Conservation (phyloP, 2,329 filamentous ascomycete genomes). For the Ophiostoma quercus region DNA sequence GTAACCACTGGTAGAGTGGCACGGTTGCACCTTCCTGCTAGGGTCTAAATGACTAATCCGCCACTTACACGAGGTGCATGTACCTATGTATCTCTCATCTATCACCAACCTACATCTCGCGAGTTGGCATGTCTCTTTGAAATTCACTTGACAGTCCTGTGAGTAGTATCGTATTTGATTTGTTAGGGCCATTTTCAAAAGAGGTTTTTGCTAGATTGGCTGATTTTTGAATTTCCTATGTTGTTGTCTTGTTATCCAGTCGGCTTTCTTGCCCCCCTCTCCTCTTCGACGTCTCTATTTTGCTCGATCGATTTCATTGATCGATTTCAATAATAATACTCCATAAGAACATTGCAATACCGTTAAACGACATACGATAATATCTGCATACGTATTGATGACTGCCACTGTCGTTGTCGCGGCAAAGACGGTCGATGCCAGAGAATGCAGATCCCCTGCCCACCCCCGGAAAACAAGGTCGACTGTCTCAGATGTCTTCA, state of each 20-base stretch:
- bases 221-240: no score
- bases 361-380: not conserved
- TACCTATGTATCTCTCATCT: not conserved
- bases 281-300: no score
- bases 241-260: no score
- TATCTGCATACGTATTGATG: not conserved
- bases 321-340: no score
- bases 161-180: no score
- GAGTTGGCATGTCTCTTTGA: no score
- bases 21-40: not conserved
- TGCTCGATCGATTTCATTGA: no score
- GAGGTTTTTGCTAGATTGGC: no score
- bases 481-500: conserved; percentile 8
- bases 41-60: not conserved
- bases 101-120: not conserved
- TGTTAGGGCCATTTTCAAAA: no score
- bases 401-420: not conserved
- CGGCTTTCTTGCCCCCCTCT: no score
- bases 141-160: no score
- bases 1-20: not conserved
- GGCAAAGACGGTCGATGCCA: not conserved
- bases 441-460: not conserved
- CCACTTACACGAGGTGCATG: not conserved
- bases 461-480: conserved; percentile 1
- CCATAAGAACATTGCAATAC: no score